Base-by-base conservation (phyloP, 164 flowering plant genomes). In the Cinnamomum micranthum region DNA sequence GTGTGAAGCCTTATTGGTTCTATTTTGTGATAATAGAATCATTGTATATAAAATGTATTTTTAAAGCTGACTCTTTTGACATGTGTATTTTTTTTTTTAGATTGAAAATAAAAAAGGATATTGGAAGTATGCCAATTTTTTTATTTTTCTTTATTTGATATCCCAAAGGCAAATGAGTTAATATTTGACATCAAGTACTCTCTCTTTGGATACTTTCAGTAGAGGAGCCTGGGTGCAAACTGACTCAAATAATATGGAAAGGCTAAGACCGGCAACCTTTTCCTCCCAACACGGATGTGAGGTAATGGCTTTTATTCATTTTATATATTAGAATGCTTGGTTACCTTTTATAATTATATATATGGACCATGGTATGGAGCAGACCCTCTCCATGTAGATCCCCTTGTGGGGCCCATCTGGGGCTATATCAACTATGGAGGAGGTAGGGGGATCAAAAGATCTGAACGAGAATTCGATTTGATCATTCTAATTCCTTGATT, bases 211-310 rank as follows among this genome's bases (percentile, higher is more conserved):
- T 33, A 58, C 31, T 58, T 47, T 75, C 77, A 85, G 86, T 73
- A 81, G 88, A 79, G 91, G 86, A 60, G 79, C 79, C 9, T 88
- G 90, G 88, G 71, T 75, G 55, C 90, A 84, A 68, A 68, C 68
- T 24, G 83, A 78, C 76, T 79, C 87, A 20, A 77, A 41, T 55
- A 92, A 86, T 35, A 64, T 78, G 47, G 85, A 84, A 28, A 85
- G 78, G 31, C 71, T 79, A 20, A 77, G 82, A 80, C 67, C 82
- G 67, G 15, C 81, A 24, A 65, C 78, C 31, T 74, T 82, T 69
- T 74, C 80, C 25, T 73, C 79, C 25, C 88, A 85, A 68, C 77
- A 77, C 20, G 79, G 76, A 25, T 71, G 76, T 24, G 88, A 88
- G 94, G 92, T 90, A 84, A 20, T 27, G 9, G 71, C 22, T 47